phyloP scores from a whole-genome alignment of 2,329 filamentous ascomycete species.

The Xylaria arbuscula region DNA sequence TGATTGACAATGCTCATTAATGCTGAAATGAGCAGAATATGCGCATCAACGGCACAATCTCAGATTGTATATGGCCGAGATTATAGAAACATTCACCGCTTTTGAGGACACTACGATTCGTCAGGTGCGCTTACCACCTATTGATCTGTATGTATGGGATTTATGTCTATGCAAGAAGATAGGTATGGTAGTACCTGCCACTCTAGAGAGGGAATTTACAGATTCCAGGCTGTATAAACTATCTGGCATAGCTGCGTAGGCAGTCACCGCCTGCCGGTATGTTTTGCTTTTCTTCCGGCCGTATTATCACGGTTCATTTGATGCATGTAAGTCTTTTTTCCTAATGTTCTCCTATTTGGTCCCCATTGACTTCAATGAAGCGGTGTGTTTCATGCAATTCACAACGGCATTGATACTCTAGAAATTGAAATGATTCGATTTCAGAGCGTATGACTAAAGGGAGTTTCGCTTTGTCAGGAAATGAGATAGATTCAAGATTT shows the following conservation, averaged over 20 bases:
- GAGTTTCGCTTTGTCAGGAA: not conserved
- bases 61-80: not conserved
- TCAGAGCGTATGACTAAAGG: not conserved
- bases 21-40: conserved; percentile 9
- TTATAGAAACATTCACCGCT: not conserved
- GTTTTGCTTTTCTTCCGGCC: not conserved
- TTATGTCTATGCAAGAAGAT: not conserved
- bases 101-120: not conserved
- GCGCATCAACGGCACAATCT: not conserved
- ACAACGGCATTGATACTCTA: not conserved
- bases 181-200: not conserved
- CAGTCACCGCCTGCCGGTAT: not conserved
- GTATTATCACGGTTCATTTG: not conserved
- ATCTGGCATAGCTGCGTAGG: not conserved
- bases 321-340: not conserved
- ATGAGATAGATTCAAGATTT: no score
- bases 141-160: not conserved
- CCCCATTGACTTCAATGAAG: not conserved
- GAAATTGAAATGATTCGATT: conserved; percentile 1
- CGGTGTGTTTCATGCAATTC: conserved; percentile 3
- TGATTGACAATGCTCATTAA: not conserved
- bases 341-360: no score
- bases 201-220: conserved; percentile 6
- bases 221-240: not conserved
- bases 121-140: conserved; percentile 5